These are phyloP conservation scores for Pistacia vera DNA, from an alignment of 345 rosid species.

Conservation along the genomic window DNA sequence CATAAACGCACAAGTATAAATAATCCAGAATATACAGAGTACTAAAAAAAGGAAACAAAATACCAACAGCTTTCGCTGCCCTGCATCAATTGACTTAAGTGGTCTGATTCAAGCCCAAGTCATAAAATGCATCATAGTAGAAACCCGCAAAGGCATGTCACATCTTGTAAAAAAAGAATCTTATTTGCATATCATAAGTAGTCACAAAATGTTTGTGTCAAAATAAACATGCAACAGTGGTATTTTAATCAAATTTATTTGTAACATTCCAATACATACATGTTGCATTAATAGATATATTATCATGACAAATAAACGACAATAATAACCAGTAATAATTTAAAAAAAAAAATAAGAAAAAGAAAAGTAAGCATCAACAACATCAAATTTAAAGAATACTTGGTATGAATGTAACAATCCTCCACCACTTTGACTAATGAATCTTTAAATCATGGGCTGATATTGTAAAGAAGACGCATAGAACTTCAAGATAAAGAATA, in stretches of 20 bases:
- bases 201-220: not conserved
- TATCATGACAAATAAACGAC: not conserved
- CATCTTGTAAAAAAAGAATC: not conserved
- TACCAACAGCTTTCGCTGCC: slow-evolving; percentile 81
- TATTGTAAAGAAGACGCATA: not conserved
- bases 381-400: not conserved
- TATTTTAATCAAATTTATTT: not conserved
- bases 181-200: not conserved
- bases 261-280: not conserved
- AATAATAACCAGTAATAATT: not conserved
- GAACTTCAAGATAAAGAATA: slow-evolving; percentile 2
- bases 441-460: not conserved
- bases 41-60: slow-evolving; percentile 20
- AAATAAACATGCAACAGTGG: not conserved
- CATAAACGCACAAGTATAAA: not conserved
- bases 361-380: not conserved
- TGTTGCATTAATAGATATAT: not conserved
- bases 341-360: too few relatives aligned
- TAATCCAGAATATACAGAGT: not conserved
- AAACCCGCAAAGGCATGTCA: slow-evolving; percentile 62
- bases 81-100: slow-evolving; percentile 74
- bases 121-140: slow-evolving; percentile 96
- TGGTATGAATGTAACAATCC: not conserved
- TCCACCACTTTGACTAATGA: not conserved
- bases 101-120: slow-evolving; percentile 83